Evolutionary conservation across 805 yeast species (phyloP), one percentile per base, ranked within the genome.

Genomic region (Saccharomyces jurei): DNA sequence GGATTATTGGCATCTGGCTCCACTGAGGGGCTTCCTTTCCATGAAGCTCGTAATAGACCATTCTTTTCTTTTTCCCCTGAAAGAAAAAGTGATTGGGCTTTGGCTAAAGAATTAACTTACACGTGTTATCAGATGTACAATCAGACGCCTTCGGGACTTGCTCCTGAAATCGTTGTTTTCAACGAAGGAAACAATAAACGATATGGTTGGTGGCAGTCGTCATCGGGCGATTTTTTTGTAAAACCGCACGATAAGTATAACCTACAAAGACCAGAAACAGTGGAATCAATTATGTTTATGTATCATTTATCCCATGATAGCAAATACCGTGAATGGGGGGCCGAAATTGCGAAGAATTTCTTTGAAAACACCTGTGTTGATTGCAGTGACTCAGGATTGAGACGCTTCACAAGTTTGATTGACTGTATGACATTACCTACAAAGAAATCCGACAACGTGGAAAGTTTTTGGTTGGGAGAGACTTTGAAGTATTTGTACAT

Each of bases 401-500:
- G 51, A 6, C 79, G 82, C 3, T 90, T 81, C 68, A 77, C 89
- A 1, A 80, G 87, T 8, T 71, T 90, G 59, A 73, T 78, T 51
- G 88, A 87, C 66, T 91, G 89, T 49, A 81, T 87, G 1, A 58
- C 62, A 1, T 58, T 72, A 6, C 81, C 83, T 32, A 83, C 91
- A 2, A 64, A 66, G 22, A 68, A 67, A 57, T 71, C 78, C 52
- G 94, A 91, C 69, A 88, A 87, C 65, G 81, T 87, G 81, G 97
- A 90, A 71, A 85, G 95, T 22, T 89, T 89, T 75, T 91, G 97
- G 97, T 76, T 88, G 51, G 91, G 96, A 1, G 97, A 91, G 69
- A 91, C 97, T 3, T 77, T 91, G 66, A 91, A 91, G 70, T 91
- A 90, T 70, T 74, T 90, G 46, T 88, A 88, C 64, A 71, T 89